Percentiles rank a stretch among this genome's conserved stretches.
Conservation (phyloP, 108 stramenopile species). For the Skeletonema tropicum region DNA sequence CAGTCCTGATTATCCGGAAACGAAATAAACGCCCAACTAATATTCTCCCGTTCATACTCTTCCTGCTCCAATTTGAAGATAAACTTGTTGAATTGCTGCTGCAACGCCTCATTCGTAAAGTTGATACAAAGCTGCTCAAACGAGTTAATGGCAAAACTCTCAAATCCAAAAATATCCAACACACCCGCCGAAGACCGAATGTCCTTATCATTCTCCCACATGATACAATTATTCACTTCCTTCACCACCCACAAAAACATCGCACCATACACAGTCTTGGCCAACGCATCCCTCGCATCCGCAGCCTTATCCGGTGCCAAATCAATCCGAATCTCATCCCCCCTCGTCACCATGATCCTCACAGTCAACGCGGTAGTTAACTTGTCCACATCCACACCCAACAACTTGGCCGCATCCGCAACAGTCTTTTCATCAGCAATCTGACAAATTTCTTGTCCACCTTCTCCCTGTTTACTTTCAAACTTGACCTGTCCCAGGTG, state of each 20-base stretch:
- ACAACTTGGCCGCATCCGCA: conserved; percentile 67
- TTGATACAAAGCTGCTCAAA: conserved; percentile 99
- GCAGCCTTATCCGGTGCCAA: conserved; percentile 78
- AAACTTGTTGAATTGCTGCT: conserved; percentile 99
- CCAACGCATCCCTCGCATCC: conserved; percentile 93
- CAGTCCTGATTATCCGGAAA: conserved; percentile 99
- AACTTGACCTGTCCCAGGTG: conserved; percentile 92
- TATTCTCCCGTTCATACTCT: conserved; percentile 92
- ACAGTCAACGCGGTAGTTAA: conserved; percentile 80
- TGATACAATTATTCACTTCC: conserved; percentile 87
- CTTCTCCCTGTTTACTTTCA: conserved; percentile 57
- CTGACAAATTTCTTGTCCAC: conserved; percentile 72
- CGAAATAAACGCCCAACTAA: conserved; percentile 89
- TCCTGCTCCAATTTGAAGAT: conserved; percentile 99
- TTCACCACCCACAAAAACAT: conserved; percentile 91
- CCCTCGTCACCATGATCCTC: conserved; percentile 79
- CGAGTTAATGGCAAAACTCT: conserved; percentile 96
- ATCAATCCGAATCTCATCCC: conserved; percentile 80
- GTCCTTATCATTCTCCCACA: conserved; percentile 81
- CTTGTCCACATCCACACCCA: conserved; percentile 83
- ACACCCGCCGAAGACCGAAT: conserved; percentile 90
- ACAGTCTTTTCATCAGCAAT: conserved; percentile 70
- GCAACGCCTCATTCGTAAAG: conserved; percentile 99
- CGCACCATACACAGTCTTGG: conserved; percentile 94
- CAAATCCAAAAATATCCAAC: conserved; percentile 99